Base-by-base conservation (phyloP, 495 filamentous ascomycete species). In the Choiromyces venosus region DNA sequence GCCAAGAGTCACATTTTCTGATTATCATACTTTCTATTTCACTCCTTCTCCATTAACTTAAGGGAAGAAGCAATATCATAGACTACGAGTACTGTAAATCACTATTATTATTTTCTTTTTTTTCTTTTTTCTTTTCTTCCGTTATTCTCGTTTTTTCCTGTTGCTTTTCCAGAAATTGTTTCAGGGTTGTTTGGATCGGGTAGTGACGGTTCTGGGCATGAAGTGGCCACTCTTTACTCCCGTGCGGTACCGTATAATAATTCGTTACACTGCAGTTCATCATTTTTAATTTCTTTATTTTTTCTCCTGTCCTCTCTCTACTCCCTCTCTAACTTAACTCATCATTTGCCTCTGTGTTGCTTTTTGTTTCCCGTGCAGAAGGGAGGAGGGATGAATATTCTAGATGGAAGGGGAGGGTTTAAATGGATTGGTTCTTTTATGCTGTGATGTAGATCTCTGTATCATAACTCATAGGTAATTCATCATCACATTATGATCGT, bases 101-200 rank as follows among this genome's bases (percentile, higher is more conserved):
- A 56, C 7, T 25, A 44, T 56, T 56, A n/a, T 29, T 8, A 0
- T 25, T 29, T 12, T 25, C 1, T 52, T 10, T n/a, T 2, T 52
- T 52, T 56, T 29, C 12, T 25, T 56, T 29, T 25, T 56, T 10
- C 8, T 46, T 19, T 19, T 21, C 18, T 19, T 44, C 9, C 14
- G 8, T 40, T 42, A 4, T 42, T 10, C 19, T 19, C 40, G 19
- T 46, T 46, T 46, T 18, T 21, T 16, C 21, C 44, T 7, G 46
- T 56, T 56, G n/a, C 46, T 25, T 56, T 56, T 52, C 46, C 9
- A 56, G 46, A 56, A 56, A 56, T 29, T 56, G 46, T 56, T 56
- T 56, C 46, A 56, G 46, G 46, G 46, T 56, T 56, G 46, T 56
- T 56, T 56, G 46, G 46, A 56, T 56, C 46, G 46, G 46, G 46